These are phyloP conservation scores for Juglanconis sp. DNA, from an alignment of 2,329 filamentous ascomycete genomes.

Conservation along the genomic window DNA sequence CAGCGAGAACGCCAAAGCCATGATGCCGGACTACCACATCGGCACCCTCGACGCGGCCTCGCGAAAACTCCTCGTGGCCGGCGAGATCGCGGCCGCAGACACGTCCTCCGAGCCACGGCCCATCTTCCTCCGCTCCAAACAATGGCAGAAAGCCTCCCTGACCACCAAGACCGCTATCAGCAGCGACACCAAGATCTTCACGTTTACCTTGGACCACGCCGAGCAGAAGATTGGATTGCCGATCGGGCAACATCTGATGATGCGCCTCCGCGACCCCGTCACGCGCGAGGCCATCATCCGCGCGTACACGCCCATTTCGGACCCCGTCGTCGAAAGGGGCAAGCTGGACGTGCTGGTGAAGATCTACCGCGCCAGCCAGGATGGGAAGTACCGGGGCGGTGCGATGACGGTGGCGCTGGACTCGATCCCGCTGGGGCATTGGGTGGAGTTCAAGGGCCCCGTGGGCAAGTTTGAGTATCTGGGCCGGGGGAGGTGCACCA, in stretches of 20 bases:
- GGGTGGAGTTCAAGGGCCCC: constrained; percentile 82
- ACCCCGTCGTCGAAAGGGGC: constrained; percentile 54
- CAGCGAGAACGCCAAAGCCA: constrained; percentile 84
- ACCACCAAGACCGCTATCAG: constrained; percentile 68
- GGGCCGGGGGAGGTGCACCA: constrained; percentile 59
- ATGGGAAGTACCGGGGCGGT: constrained; percentile 53
- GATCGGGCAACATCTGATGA: constrained; percentile 82
- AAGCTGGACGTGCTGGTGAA: constrained; percentile 76
- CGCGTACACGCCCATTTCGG: constrained; percentile 81
- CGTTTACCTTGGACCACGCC: constrained; percentile 71
- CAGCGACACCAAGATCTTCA: constrained; percentile 77
- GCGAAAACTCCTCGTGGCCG: constrained; percentile 47
- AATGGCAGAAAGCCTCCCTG: constrained; percentile 72
- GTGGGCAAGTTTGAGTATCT: constrained; percentile 82
- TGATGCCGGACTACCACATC: constrained; percentile 85
- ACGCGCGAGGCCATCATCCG: constrained; percentile 73
- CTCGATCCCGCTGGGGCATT: constrained; percentile 65
- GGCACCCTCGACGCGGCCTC: constrained; percentile 67
- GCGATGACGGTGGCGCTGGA: constrained; percentile 82
- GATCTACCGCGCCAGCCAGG: constrained; percentile 65
- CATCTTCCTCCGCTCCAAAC: constrained; percentile 67
- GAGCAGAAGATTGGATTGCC: constrained; percentile 72
- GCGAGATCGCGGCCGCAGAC: constrained; percentile 32
- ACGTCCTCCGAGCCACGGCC: constrained; percentile 40
- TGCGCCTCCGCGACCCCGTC: constrained; percentile 71